phyloP scores from a whole-genome alignment of 192 early-diverging fungal species.

The Phycomyces blakesleeanus region DNA sequence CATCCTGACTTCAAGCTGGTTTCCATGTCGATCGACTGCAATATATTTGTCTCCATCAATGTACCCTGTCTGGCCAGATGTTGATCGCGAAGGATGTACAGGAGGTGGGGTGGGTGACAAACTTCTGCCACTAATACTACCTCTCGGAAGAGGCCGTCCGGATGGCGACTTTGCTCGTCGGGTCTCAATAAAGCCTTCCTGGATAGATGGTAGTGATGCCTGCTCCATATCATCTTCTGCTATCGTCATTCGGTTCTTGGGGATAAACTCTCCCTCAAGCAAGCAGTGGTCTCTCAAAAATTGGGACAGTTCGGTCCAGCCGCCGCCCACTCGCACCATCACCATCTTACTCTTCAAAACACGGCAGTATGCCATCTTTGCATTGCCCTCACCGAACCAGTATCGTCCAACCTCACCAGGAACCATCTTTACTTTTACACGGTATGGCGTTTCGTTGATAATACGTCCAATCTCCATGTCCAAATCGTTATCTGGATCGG shows the following conservation, averaged over 20 bases:
- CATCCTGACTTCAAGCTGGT: constrained; percentile 34
- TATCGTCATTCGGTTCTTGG: constrained; percentile 15
- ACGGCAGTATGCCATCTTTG: constrained; percentile 62
- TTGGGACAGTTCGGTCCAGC: constrained; percentile 35
- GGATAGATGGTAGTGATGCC: constrained; percentile 6
- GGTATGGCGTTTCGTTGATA: constrained; percentile 54
- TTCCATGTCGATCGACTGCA: constrained; percentile 29
- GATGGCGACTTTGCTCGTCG: constrained; percentile 7
- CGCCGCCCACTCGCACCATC: constrained; percentile 67
- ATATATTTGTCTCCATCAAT: constrained; percentile 32
- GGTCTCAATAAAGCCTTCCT: constrained; percentile 31
- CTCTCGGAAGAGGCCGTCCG: background rate
- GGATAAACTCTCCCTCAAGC: constrained; percentile 32
- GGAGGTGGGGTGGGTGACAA: constrained; percentile 3
- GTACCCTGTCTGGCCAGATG: constrained; percentile 12
- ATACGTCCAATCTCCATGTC: constrained; percentile 60
- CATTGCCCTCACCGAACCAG: constrained; percentile 64
- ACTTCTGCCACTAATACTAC: background rate
- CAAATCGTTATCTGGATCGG: constrained; percentile 50
- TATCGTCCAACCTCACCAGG: constrained; percentile 59
- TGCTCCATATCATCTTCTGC: constrained; percentile 21
- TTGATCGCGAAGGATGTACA: background rate
- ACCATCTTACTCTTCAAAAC: constrained; percentile 58
- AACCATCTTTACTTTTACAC: constrained; percentile 46
- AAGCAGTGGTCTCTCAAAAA: constrained; percentile 35